Base-by-base conservation (phyloP, 768 basidiomycete genomes). In the Leucocoprinus birnbaumii region DNA sequence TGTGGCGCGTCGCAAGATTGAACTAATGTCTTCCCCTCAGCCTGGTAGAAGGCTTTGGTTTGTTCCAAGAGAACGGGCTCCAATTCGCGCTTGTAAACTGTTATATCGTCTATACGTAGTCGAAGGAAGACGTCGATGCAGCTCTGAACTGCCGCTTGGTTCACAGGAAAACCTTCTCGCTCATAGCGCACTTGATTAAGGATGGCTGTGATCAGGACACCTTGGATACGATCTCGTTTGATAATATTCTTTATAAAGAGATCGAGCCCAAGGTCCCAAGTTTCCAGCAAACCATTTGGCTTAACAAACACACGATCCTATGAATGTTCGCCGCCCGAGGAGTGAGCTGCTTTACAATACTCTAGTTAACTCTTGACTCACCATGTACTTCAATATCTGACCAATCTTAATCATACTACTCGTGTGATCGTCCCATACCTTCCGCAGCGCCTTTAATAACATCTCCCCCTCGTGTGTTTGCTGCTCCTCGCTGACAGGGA, bases 301-400 rank as follows among this genome's bases (percentile, higher is more conserved):
- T 82, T 82, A 0, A 89, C 87, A 64, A 96, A 90, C 11, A 91
- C 89, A 43, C 94, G 91, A 74, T 99, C 97, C 97, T 99, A 49
- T 25, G 54, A 42, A 16, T 13, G 16, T 38, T 6, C 38, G 31
- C 31, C 11, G 11, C 11, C 31, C n/a, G n/a, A n/a, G n/a, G 31
- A 31, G 31, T 31, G 11, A 38, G 38, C 3, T n/a, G 9, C 16
- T n/a, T 14, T 11, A 13, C 38, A 38, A 38, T 14, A 14, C 16
- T 38, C 8, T 38, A 40, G 18, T 16, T 34, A 38, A 14, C 16
- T 13, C 35, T 18, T 6, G 37, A 71, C 82, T 53, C 63, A 97
- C 97, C 94, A 99, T 97, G 66, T 99, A 99, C 65, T 91, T 93
- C 60, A 98, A 75, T 40, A 99, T 83, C 68, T 94, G 93, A 10